Percentiles rank a stretch among this genome's conserved stretches.
These are phyloP conservation scores for Cercophora sp. DNA, from an alignment of 495 filamentous ascomycete species.

Conservation along the genomic window DNA sequence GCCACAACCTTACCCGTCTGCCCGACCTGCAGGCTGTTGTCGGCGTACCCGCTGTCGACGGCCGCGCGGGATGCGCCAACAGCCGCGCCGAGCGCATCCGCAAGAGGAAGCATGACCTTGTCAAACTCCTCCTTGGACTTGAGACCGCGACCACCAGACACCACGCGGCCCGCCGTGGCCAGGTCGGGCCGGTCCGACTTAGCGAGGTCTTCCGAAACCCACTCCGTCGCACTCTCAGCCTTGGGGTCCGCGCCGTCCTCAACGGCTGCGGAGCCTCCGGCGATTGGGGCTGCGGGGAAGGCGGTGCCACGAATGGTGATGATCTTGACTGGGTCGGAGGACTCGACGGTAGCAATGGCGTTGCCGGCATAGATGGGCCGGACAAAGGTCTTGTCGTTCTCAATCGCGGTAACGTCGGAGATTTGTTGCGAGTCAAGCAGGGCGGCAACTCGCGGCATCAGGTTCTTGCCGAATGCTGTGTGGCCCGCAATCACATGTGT, in stretches of 20 bases:
- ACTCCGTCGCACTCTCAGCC: slow-evolving; percentile 65
- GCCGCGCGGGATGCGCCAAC: slow-evolving; percentile 93
- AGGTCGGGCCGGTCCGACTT: slow-evolving; percentile 95
- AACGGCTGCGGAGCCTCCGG: slow-evolving; percentile 52
- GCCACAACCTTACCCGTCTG: slow-evolving; percentile 99
- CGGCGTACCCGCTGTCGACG: slow-evolving; percentile 97
- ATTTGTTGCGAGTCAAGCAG: slow-evolving; percentile 89
- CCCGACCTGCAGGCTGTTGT: slow-evolving; percentile 96
- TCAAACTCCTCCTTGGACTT: slow-evolving; percentile 99
- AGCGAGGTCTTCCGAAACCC: slow-evolving; percentile 89
- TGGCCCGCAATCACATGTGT: slow-evolving; percentile 88
- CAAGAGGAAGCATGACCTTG: slow-evolving; percentile 81
- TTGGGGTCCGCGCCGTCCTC: slow-evolving; percentile 72
- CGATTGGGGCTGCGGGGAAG: slow-evolving; percentile 60
- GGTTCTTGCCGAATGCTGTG: slow-evolving; percentile 94
- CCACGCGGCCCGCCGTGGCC: slow-evolving; percentile 78
- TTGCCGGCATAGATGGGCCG: slow-evolving; percentile 98
- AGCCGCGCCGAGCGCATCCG: slow-evolving; percentile 86
- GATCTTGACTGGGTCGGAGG: slow-evolving; percentile 77
- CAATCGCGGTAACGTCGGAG: slow-evolving; percentile 81
- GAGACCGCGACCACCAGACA: slow-evolving; percentile 89
- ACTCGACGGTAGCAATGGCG: slow-evolving; percentile 94
- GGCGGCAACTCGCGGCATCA: slow-evolving; percentile 93
- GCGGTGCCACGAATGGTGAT: slow-evolving; percentile 91
- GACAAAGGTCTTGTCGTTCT: slow-evolving; percentile 92